Evolutionary conservation across 2,329 filamentous ascomycete genomes (phyloP).

Genomic region (Colletotrichum filicis): DNA sequence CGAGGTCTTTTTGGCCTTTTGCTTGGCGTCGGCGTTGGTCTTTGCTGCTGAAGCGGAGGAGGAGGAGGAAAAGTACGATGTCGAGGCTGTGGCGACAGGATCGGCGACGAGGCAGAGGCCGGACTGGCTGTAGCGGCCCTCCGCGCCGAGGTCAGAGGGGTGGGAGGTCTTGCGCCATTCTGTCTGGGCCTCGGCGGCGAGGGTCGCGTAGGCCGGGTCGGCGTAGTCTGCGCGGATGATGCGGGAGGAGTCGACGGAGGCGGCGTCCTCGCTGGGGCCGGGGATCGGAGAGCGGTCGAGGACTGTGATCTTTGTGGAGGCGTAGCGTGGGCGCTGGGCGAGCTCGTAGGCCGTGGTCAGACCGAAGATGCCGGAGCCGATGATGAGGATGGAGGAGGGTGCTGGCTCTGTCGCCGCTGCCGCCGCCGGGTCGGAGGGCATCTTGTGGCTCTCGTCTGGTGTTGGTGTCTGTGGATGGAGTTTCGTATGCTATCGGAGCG

Average conservation of each 20-base stretch:
- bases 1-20: slow-evolving; percentile 54
- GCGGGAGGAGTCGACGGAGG: slow-evolving; percentile 72
- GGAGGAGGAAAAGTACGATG: not conserved
- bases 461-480: not conserved
- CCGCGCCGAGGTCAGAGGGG: slow-evolving; percentile 64
- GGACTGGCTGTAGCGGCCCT: slow-evolving; percentile 76
- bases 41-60: not conserved
- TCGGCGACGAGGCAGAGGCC: slow-evolving; percentile 73
- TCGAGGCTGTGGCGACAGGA: slow-evolving; percentile 30
- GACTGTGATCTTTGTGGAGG: slow-evolving; percentile 65
- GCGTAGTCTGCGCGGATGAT: slow-evolving; percentile 83
- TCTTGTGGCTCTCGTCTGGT: not conserved
- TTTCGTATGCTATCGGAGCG: not conserved
- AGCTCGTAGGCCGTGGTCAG: slow-evolving; percentile 74
- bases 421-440: not conserved
- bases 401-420: slow-evolving; percentile 22
- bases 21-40: slow-evolving; percentile 38
- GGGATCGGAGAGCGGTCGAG: slow-evolving; percentile 63
- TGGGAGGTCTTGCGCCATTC: slow-evolving; percentile 73
- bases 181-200: slow-evolving; percentile 77
- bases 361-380: slow-evolving; percentile 76
- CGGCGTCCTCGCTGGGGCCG: slow-evolving; percentile 65
- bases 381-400: slow-evolving; percentile 69
- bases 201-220: slow-evolving; percentile 77
- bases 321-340: slow-evolving; percentile 67